Conservation (phyloP, 495 filamentous ascomycete genomes). For the Xylaria cubensis region DNA sequence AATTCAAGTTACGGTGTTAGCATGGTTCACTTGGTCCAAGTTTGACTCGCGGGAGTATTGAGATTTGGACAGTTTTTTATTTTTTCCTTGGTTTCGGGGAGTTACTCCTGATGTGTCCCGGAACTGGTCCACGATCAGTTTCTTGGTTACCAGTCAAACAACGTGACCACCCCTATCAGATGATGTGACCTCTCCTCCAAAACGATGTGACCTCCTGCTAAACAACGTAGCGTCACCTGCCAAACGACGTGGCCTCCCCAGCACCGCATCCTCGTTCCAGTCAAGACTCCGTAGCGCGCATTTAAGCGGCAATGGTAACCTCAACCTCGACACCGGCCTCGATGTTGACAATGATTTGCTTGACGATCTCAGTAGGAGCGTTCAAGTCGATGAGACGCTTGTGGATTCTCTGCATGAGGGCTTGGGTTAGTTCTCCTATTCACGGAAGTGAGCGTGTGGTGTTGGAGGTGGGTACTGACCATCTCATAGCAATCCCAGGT, state of each 20-base stretch:
- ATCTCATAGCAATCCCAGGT: conserved; percentile 99
- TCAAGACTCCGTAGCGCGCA: not conserved
- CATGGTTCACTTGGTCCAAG: conserved; percentile 4
- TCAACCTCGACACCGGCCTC: conserved; percentile 99
- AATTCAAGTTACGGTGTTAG: not conserved
- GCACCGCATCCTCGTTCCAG: conserved; percentile 17
- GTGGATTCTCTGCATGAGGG: conserved; percentile 69
- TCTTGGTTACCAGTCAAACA: conserved; percentile 1
- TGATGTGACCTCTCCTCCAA: not conserved
- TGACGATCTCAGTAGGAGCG: conserved; percentile 98
- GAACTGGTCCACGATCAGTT: not conserved
- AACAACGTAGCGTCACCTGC: not conserved
- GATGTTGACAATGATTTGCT: conserved; percentile 99
- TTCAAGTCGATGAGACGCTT: conserved; percentile 97
- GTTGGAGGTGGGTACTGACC: conserved; percentile 45
- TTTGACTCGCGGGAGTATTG: not conserved
- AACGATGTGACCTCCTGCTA: not conserved
- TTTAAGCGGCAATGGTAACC: conserved; percentile 97
- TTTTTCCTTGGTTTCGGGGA: conserved; percentile 5
- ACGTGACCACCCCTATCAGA: not conserved
- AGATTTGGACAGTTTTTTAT: conserved; percentile 2
- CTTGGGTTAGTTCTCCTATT: not conserved
- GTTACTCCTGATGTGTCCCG: not conserved
- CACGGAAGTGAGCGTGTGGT: too few species aligned
- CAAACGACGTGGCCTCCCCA: not conserved